Conservation (phyloP, 192 early-diverging fungal genomes). For the Podila epigama region DNA sequence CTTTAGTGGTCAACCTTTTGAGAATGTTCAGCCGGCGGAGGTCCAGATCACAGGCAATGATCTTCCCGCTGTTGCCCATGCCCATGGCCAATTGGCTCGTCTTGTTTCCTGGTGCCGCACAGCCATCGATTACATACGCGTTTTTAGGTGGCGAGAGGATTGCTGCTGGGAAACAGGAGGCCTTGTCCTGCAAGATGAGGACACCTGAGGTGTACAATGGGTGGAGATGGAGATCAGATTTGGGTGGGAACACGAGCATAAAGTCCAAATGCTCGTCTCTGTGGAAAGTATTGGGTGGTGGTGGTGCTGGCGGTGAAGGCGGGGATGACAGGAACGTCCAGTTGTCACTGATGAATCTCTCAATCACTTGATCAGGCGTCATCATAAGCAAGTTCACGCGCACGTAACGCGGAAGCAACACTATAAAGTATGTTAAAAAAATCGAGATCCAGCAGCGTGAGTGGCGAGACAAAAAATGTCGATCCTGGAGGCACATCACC, state of each 20-base stretch:
- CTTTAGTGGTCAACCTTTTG: constrained; percentile 72
- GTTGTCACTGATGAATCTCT: constrained; percentile 32
- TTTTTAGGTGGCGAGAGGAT: constrained; percentile 68
- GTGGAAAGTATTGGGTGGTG: constrained; percentile 51
- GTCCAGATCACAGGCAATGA: constrained; percentile 95
- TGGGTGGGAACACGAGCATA: constrained; percentile 84
- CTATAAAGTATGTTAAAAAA: constrained; percentile 12
- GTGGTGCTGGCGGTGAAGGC: constrained; percentile 22
- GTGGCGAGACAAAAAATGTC: constrained; percentile 19
- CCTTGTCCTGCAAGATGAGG: constrained; percentile 95
- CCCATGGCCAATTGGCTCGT: constrained; percentile 92
- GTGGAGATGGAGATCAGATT: constrained; percentile 90
- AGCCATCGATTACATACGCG: constrained; percentile 87
- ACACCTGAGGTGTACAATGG: constrained; percentile 74
- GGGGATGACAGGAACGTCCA: constrained; percentile 25
- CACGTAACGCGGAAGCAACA: constrained; percentile 82
- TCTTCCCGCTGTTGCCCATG: constrained; percentile 85
- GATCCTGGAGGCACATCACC: constrained; percentile 70
- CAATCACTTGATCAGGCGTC: constrained; percentile 72
- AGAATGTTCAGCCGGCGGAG: constrained; percentile 74
- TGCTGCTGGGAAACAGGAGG: constrained; percentile 93
- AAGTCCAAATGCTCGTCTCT: constrained; percentile 83
- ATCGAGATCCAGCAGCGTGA: not conserved
- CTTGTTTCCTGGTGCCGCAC: constrained; percentile 98
- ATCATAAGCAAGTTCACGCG: constrained; percentile 87